These are phyloP conservation scores for Cnidoscolus chayamansa DNA, from an alignment of 441 rosid species.

Conservation along the genomic window DNA sequence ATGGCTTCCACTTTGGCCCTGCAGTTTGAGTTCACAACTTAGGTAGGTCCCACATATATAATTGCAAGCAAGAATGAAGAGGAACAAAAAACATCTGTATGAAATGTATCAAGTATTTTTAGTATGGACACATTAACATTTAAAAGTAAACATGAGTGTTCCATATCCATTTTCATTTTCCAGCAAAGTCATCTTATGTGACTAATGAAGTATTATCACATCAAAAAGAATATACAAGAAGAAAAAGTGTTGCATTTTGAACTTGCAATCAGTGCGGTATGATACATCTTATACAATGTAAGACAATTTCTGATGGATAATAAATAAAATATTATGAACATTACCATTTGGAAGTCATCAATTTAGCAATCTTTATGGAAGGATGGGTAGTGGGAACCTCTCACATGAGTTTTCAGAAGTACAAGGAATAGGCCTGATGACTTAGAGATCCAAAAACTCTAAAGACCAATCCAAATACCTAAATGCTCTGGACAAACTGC, in stretches of 20 bases:
- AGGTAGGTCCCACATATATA: slow-evolving; percentile 6
- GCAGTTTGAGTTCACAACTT: slow-evolving; percentile 27
- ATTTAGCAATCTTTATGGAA: background rate
- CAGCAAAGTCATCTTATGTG: background rate
- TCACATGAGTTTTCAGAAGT: background rate
- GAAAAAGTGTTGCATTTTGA: background rate
- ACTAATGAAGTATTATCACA: background rate
- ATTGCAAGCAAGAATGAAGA: slow-evolving; percentile 15
- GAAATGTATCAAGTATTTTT: background rate
- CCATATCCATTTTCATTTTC: background rate
- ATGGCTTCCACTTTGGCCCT: slow-evolving; percentile 99
- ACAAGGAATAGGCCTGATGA: background rate
- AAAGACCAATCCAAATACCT: background rate
- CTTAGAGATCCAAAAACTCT: background rate
- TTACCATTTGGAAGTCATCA: background rate
- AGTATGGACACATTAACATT: background rate
- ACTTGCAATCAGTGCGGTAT: background rate
- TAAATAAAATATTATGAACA: background rate
- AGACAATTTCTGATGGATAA: slow-evolving; percentile 6
- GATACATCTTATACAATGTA: background rate
- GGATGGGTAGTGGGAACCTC: background rate
- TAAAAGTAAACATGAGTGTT: background rate
- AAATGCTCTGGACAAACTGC: background rate
- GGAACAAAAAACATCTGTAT: background rate
- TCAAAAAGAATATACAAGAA: background rate